Base-by-base conservation (phyloP, 2,329 filamentous ascomycete genomes). In the Ascochyta koolunga region DNA sequence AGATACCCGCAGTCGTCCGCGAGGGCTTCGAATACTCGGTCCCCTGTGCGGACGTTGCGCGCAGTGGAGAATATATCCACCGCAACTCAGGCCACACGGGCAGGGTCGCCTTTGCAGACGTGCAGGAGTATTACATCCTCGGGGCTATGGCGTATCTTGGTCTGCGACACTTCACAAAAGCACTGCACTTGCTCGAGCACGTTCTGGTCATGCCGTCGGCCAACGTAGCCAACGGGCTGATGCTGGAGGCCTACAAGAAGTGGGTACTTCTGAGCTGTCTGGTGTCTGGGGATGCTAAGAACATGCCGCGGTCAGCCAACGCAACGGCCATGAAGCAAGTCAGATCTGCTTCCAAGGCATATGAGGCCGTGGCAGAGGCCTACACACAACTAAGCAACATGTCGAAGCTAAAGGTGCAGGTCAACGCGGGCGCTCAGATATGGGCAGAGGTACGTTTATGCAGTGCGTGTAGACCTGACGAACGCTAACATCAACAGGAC, bases 161-260 rank as follows among this genome's bases (percentile, higher is more conserved):
- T 16, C 52, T 74, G 37, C 69, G 73, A 22, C 72, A 76, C 47
- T 80, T 72, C 59, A 69, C 67, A 39, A 73, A 79, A 46, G 78
- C 80, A n/a, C 70, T 72, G 31, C 66, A 78, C 11, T 78, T 80
- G 53, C 68, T 82, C 29, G 79, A 82, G 61, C 72, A 76, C 47
- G 72, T 80, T 35, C 68, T 96, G 21, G 56, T 74, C 31, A 84
- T 87, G 3, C 86, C 87, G 52, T 90, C 92, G 0, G 79, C 82
- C 0, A 87, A 81, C 27, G 81, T 85, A 31, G 80, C 86, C 11
- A 93, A 88, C 73, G 88, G 86, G 70, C 82, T 96, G 44, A 95
- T 95, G 89, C 80, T 89, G 4, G 91, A 96, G 61, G 90, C 91
- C 5, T 93, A 96, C 79, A 96, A 93, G 77, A 96, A 93, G 75